Base-by-base conservation (phyloP, 2,329 filamentous ascomycete species). In the Cladorrhinum sp. region DNA sequence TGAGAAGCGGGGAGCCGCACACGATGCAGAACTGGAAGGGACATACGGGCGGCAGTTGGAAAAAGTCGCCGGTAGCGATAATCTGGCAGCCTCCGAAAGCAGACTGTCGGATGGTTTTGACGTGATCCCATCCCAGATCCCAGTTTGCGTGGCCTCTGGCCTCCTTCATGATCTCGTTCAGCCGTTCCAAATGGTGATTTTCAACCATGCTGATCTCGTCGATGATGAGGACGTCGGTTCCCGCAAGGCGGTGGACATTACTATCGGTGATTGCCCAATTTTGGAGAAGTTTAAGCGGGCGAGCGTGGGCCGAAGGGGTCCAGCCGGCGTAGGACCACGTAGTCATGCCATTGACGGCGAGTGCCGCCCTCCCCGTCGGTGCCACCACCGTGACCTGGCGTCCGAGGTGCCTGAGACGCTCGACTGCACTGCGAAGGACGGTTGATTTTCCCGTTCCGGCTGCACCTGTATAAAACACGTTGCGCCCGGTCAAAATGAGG, bases 161-260 rank as follows among this genome's bases (percentile, higher is more conserved):
- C 1, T 57, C 62, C 62, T 82, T 81, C 74, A 79, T 77, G 2
- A 84, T 66, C 3, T 67, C 69, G 60, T 82, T 80, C 13, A 84
- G 70, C n/a, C 83, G 77, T 61, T 83, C 79, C 24, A 86, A 79
- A 53, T 80, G 75, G 5, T 78, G 68, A 56, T 80, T 84, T 55
- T 85, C 83, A 0, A 88, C 76, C 86, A 89, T 89, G 62, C 81
- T 85, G 59, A 89, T 83, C 70, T 89, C 86, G 65, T 89, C 85
- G 16, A 89, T 84, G 24, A 89, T 77, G 1, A 89, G 74, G 0
- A 86, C 80, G 54, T 87, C 76, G 0, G 80, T 84, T 0, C 70
- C 32, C 0, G 16, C 65, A 1, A 85, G 70, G 0, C 80, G 74
- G n/a, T n/a, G n/a, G n/a, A n/a, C n/a, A 1, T 73, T 67, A 22